phyloP scores from a whole-genome alignment of 495 filamentous ascomycete genomes.

The Cercophora sp. region DNA sequence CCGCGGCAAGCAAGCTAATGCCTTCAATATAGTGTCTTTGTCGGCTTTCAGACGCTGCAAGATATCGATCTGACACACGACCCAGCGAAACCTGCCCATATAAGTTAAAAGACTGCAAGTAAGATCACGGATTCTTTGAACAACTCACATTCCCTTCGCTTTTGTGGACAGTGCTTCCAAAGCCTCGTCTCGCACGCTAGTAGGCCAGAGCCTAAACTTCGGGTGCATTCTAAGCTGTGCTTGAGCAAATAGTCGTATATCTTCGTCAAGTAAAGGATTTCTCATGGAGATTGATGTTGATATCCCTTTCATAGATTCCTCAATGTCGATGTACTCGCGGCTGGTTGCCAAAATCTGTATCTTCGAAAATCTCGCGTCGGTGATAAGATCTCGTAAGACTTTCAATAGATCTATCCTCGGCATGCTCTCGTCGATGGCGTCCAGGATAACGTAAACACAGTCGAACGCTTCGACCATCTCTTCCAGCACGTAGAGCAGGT shows the following conservation, averaged over 20 bases:
- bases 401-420: constrained; percentile 18
- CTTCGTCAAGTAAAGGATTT: constrained; percentile 6
- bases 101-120: not conserved
- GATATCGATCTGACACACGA: constrained; percentile 41
- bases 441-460: constrained; percentile 27
- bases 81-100: constrained; percentile 36
- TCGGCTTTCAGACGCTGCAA: constrained; percentile 29
- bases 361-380: constrained; percentile 28
- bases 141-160: constrained; percentile 14
- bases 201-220: constrained; percentile 8
- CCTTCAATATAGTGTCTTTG: constrained; percentile 10
- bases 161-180: constrained; percentile 23
- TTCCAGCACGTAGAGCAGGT: constrained; percentile 13
- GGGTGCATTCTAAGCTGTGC: not conserved
- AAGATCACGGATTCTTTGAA: not conserved
- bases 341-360: constrained; percentile 40
- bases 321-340: constrained; percentile 42
- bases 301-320: constrained; percentile 12
- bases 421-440: constrained; percentile 35
- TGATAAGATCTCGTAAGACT: constrained; percentile 23
- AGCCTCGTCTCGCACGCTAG: constrained; percentile 24
- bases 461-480: constrained; percentile 4
- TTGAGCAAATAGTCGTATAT: not conserved
- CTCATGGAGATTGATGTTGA: constrained; percentile 14
- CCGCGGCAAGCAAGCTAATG: constrained; percentile 22